Evolutionary conservation across 1,139 yeast species (phyloP).

Genomic region (Zygosaccharomyces sapae): DNA sequence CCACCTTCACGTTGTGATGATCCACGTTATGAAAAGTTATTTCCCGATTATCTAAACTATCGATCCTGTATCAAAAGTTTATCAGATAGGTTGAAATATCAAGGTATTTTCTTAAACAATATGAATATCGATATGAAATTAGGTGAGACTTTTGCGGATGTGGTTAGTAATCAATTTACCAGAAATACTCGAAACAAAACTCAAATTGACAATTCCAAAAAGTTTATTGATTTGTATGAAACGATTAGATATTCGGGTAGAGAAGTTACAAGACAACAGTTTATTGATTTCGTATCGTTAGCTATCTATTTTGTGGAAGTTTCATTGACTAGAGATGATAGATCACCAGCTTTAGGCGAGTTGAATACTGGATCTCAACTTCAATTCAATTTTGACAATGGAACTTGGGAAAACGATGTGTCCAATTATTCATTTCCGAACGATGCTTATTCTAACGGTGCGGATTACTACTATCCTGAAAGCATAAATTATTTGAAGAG

Average conservation of each 20-base stretch:
- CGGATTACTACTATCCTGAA: slow-evolving; percentile 11
- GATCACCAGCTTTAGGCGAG: slow-evolving; percentile 6
- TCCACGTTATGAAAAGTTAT: slow-evolving; percentile 21
- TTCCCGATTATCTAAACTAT: slow-evolving; percentile 34
- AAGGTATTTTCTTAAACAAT: slow-evolving; percentile 29
- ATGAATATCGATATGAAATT: slow-evolving; percentile 18
- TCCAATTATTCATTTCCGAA: slow-evolving; percentile 4
- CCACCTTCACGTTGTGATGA: slow-evolving; percentile 30
- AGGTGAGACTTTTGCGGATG: slow-evolving; percentile 28
- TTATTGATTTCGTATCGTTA: slow-evolving; percentile 54
- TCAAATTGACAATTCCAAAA: slow-evolving; percentile 29
- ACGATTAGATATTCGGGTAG: slow-evolving; percentile 62
- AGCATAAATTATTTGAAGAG: slow-evolving; percentile 10
- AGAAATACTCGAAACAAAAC: slow-evolving; percentile 13
- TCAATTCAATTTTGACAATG: slow-evolving; percentile 12
- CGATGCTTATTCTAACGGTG: slow-evolving; percentile 5
- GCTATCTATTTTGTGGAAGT: slow-evolving; percentile 36
- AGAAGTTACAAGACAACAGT: slow-evolving; percentile 55
- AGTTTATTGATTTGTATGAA: slow-evolving; percentile 61
- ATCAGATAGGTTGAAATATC: slow-evolving; percentile 33
- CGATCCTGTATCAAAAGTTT: slow-evolving; percentile 30
- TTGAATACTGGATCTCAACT: slow-evolving; percentile 13
- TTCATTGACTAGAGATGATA: slow-evolving; percentile 17
- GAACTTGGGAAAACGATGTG: slow-evolving; percentile 11
- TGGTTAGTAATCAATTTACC: slow-evolving; percentile 23